Evolutionary conservation across 495 filamentous ascomycete species (phyloP).

Genomic region (Penicillium manginii): DNA sequence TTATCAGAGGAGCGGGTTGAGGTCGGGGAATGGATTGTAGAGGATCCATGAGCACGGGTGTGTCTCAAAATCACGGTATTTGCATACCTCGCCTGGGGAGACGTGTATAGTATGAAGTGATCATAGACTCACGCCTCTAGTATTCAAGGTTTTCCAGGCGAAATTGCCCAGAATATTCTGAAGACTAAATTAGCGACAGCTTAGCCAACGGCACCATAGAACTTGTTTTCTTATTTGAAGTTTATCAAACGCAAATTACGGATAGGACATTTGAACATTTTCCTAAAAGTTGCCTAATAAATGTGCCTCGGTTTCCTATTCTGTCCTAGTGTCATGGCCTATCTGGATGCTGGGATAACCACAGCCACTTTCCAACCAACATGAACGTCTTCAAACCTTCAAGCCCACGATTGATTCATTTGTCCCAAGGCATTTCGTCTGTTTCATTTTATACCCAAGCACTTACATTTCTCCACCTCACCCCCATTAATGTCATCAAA

Average conservation of each 20-base stretch:
- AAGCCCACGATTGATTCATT: neutral
- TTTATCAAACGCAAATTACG: too few species aligned
- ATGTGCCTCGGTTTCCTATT: neutral
- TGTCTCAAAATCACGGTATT: neutral
- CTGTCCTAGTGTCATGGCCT: neutral
- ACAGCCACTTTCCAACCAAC: neutral
- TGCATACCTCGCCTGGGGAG: neutral
- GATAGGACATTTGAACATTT: too few species aligned
- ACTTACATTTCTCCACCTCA: neutral
- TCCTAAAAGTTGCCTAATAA: too few species aligned
- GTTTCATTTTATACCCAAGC: neutral
- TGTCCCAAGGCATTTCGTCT: too few species aligned
- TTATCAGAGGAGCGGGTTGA: conserved; percentile 68
- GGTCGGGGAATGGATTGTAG: conserved; percentile 59
- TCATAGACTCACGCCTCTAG: too few species aligned
- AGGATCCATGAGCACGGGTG: conserved; percentile 22
- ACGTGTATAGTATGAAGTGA: too few species aligned
- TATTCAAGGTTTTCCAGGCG: too few species aligned
- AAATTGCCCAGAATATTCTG: too few species aligned
- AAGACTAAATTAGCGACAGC: too few species aligned
- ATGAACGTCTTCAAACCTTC: neutral
- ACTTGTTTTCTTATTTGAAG: too few species aligned
- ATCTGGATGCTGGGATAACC: neutral
- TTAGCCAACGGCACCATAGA: too few species aligned
- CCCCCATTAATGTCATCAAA: conserved; percentile 14